Conservation (phyloP, 176 grass and related monocot species). For the Ensete ventricosum region DNA sequence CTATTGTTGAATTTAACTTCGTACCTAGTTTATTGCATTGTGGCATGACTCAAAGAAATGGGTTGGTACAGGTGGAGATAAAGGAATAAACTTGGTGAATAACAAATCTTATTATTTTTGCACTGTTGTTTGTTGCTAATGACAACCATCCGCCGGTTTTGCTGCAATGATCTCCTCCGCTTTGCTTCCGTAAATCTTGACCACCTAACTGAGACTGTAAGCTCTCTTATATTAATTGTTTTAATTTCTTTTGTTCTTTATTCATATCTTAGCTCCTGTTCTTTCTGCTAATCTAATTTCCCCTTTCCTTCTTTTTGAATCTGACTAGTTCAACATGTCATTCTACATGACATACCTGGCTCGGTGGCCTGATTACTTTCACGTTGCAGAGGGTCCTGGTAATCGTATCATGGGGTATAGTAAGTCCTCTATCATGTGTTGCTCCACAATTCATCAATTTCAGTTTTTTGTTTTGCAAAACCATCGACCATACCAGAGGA, state of each 20-base stretch:
- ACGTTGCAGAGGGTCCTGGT: conserved; percentile 50
- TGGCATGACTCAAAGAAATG: background rate
- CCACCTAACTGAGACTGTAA: conserved; percentile 90
- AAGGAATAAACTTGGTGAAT: background rate
- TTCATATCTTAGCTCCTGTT: background rate
- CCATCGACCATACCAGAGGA: too few species aligned
- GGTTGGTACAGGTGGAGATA: background rate
- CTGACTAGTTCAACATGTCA: conserved; percentile 91
- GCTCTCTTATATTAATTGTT: background rate
- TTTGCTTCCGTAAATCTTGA: conserved; percentile 81
- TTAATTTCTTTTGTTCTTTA: background rate
- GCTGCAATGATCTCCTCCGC: conserved; percentile 94
- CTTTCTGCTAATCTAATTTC: background rate
- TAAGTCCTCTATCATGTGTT: conserved; percentile 18
- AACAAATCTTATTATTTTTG: background rate
- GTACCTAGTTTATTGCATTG: background rate
- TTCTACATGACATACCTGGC: conserved; percentile 99
- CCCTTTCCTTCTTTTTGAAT: background rate
- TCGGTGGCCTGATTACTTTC: conserved; percentile 97
- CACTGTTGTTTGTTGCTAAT: conserved; percentile 12
- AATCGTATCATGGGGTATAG: conserved; percentile 95
- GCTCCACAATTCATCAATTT: too few species aligned
- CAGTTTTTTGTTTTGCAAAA: background rate
- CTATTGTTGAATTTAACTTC: too few species aligned
- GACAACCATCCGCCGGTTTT: conserved; percentile 92